A percentile compares a stretch with the other conserved stretches of the same genome.
Evolutionary conservation across 176 grass and related monocot genomes (phyloP).

Genomic region (Hsuehochloa calcarea): DNA sequence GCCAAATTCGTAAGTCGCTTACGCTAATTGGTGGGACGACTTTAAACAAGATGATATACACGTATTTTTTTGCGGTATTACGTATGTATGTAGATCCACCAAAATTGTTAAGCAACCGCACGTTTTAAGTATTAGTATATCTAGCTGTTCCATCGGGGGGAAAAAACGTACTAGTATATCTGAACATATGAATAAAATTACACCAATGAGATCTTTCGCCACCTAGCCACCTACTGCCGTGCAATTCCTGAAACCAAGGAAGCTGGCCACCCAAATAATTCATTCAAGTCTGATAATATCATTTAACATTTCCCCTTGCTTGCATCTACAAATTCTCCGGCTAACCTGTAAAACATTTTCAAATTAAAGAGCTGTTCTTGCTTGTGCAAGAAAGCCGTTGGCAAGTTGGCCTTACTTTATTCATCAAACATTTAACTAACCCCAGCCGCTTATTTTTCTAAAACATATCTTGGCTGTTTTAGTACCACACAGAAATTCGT

Average conservation of each 20-base stretch:
- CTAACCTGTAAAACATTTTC: conserved; percentile 23
- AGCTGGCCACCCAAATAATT: conserved; percentile 27
- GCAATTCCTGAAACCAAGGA: conserved; percentile 38
- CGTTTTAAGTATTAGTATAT: background rate
- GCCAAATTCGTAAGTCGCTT: background rate
- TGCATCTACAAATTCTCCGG: conserved; percentile 21
- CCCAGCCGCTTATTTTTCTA: background rate
- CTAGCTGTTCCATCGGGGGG: no score
- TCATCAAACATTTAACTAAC: background rate
- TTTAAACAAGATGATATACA: background rate
- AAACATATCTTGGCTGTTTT: background rate
- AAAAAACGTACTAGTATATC: background rate
- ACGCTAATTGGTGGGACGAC: background rate
- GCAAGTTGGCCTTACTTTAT: conserved; percentile 9
- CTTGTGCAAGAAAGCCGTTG: conserved; percentile 1
- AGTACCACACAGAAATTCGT: background rate
- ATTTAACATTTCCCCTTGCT: background rate
- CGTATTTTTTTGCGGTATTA: background rate
- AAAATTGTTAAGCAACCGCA: conserved; percentile 38
- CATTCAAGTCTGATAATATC: background rate
- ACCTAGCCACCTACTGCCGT: conserved; percentile 33
- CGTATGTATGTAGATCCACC: conserved; percentile 31
- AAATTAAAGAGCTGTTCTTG: conserved; percentile 7
- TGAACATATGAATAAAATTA: conserved; percentile 19
- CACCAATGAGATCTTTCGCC: background rate